Evolutionary conservation across 176 grass and related monocot genomes (phyloP), one percentile per base, ranked within the genome.

Genomic region (Oryza coarctata): DNA sequence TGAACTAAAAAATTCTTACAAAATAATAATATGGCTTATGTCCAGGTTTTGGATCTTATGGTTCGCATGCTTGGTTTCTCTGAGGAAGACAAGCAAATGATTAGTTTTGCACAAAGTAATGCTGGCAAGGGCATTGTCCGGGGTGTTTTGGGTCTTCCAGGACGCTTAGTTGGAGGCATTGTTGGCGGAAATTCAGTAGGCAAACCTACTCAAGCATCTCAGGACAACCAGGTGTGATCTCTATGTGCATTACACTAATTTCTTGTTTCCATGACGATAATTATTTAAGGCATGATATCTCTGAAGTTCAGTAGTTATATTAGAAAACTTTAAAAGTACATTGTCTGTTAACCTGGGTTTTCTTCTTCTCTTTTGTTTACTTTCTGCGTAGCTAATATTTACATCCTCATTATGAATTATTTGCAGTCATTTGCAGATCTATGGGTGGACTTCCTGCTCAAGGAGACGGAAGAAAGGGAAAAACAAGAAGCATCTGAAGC

Each of bases 391-490:
- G 41, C 81, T n/a, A 55, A 74, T 68, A 64, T 30, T 30, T 7
- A 34, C 31, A 29, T 65, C 39, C 28, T 31, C 44, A 62, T 29
- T 40, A 27, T 76, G 35, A 50, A 41, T 25, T 49, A 60, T 86
- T 32, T 87, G 60, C 87, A 99, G 87, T 99, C 97, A 43, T 99
- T 99, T 78, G 80, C 93, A 3, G 91, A 99, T 68, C 79, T 99
- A 18, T 96, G 93, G 93, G 93, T 99, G 61, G 97, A 99, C 81
- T 96, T 96, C 73, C 78, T 99, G 74, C 91, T 99, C 85, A 96
- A 99, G 88, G 97, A 99, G 74, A 93, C 91, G 0, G 97, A 99
- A 79, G 97, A 99, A 90, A 96, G 97, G 85, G 97, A 89, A 83
- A 94, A 90, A 77, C 87, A 88, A 49, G 93, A 89, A 88, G 86